Percentiles rank a stretch among this genome's conserved stretches.
These are phyloP conservation scores for Pelargonium myrrhifolium DNA, from an alignment of 441 rosid species.

Conservation along the genomic window DNA sequence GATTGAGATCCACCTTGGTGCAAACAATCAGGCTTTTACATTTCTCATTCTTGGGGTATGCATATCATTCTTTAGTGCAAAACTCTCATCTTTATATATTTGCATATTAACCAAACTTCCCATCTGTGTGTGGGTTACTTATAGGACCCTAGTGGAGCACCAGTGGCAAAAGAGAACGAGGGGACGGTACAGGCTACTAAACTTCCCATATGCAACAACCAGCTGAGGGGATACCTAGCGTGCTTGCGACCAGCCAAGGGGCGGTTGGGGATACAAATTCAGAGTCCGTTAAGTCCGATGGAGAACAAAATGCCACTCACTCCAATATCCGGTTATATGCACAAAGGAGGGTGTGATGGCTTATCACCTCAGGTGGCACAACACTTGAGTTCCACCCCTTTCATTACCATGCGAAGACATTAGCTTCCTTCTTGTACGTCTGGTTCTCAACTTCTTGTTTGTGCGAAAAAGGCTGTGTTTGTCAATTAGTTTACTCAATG, in stretches of 20 bases:
- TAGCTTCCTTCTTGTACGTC: slow-evolving; percentile 7
- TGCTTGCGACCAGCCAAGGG: slow-evolving; percentile 41
- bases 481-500: not conserved
- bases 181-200: slow-evolving; percentile 35
- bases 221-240: slow-evolving; percentile 40
- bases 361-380: slow-evolving; percentile 36
- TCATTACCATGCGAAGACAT: slow-evolving; percentile 39
- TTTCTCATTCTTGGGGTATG: slow-evolving; percentile 58
- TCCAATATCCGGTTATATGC: slow-evolving; percentile 27
- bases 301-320: slow-evolving; percentile 47
- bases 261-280: slow-evolving; percentile 18
- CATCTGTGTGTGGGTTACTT: not conserved
- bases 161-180: slow-evolving; percentile 50
- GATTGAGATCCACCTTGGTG: slow-evolving; percentile 55
- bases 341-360: slow-evolving; percentile 27
- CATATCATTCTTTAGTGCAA: not conserved
- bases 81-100: not conserved
- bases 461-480: not conserved
- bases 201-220: slow-evolving; percentile 41
- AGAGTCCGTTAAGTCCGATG: slow-evolving; percentile 34
- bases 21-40: slow-evolving; percentile 43
- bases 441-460: not conserved
- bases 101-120: no score
- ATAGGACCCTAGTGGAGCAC: slow-evolving; percentile 54
- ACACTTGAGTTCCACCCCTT: slow-evolving; percentile 51